Evolutionary conservation across 495 filamentous ascomycete genomes (phyloP).

Genomic region (Hypoxylon cercidicola): DNA sequence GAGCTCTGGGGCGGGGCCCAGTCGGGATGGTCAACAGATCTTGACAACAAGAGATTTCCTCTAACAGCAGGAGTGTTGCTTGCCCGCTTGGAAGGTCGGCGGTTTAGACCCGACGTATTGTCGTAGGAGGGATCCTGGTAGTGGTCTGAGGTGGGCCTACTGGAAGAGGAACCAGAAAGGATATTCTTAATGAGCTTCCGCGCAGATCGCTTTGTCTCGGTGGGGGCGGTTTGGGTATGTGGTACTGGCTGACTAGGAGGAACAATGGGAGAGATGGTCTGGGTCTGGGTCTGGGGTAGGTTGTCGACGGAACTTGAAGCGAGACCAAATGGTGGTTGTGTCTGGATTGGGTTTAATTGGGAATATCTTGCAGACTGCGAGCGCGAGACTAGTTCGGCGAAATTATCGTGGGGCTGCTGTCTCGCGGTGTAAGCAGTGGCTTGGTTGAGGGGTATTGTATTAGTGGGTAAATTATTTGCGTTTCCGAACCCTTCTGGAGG

Average conservation of each 20-base stretch:
- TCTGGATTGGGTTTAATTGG: slow-evolving; percentile 46
- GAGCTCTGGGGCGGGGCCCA: slow-evolving; percentile 54
- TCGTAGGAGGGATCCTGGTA: slow-evolving; percentile 55
- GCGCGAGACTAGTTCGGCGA: slow-evolving; percentile 48
- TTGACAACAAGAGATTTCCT: slow-evolving; percentile 36
- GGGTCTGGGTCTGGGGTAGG: slow-evolving; percentile 41
- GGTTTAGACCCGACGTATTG: slow-evolving; percentile 52
- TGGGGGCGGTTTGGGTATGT: slow-evolving; percentile 49
- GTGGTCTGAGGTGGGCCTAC: slow-evolving; percentile 47
- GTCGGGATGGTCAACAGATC: slow-evolving; percentile 53
- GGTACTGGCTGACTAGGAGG: slow-evolving; percentile 40
- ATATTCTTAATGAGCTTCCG: slow-evolving; percentile 60
- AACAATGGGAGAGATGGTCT: slow-evolving; percentile 34
- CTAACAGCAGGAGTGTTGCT: slow-evolving; percentile 49
- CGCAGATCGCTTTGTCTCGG: slow-evolving; percentile 54
- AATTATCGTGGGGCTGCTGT: slow-evolving; percentile 48
- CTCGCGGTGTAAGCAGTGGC: slow-evolving; percentile 40
- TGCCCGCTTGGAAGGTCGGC: slow-evolving; percentile 61
- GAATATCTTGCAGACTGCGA: slow-evolving; percentile 51
- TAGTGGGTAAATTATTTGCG: slow-evolving; percentile 43
- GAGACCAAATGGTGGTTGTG: slow-evolving; percentile 37
- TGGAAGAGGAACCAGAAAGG: slow-evolving; percentile 51
- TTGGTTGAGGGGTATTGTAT: slow-evolving; percentile 48
- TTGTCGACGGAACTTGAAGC: slow-evolving; percentile 54
- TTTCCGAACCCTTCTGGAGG: slow-evolving; percentile 35